A percentile compares a stretch with the other conserved stretches of the same genome.
These are phyloP conservation scores for Russula ochroleuca DNA, from an alignment of 768 basidiomycete species.

Conservation along the genomic window DNA sequence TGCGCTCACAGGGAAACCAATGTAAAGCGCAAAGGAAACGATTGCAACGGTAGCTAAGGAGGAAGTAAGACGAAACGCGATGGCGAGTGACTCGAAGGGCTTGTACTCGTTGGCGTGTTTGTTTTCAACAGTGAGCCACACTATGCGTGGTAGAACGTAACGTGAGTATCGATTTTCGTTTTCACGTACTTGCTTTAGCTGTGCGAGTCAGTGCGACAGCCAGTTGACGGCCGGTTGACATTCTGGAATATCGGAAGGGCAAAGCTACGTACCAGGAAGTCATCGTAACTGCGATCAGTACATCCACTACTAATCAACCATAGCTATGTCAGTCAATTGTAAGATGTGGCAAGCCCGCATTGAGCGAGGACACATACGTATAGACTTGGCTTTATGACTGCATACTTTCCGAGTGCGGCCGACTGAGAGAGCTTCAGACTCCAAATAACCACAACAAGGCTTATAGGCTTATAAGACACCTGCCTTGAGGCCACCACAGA, in stretches of 20 bases:
- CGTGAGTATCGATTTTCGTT: conserved; percentile 8
- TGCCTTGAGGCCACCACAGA: conserved; percentile 3
- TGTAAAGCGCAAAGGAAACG: conserved; percentile 8
- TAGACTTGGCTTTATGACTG: background rate
- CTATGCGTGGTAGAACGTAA: conserved; percentile 27
- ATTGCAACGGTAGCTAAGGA: conserved; percentile 12
- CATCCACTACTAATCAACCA: conserved; percentile 15
- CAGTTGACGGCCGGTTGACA: background rate
- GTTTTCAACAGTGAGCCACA: conserved; percentile 32
- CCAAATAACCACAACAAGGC: background rate
- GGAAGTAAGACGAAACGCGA: background rate
- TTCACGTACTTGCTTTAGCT: conserved; percentile 1
- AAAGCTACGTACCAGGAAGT: conserved; percentile 7
- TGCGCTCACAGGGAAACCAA: conserved; percentile 10
- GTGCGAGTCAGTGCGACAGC: too few species aligned
- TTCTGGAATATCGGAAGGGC: too few species aligned
- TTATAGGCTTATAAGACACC: background rate
- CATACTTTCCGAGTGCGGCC: background rate
- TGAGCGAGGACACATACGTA: background rate
- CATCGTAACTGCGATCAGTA: conserved; percentile 19
- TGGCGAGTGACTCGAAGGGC: background rate
- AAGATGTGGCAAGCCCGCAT: background rate
- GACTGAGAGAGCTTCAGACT: background rate
- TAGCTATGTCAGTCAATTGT: conserved; percentile 5
- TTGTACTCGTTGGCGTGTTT: conserved; percentile 24